Evolutionary conservation across 129 eudicot genomes (phyloP).

Genomic region (Logfia minima): DNA sequence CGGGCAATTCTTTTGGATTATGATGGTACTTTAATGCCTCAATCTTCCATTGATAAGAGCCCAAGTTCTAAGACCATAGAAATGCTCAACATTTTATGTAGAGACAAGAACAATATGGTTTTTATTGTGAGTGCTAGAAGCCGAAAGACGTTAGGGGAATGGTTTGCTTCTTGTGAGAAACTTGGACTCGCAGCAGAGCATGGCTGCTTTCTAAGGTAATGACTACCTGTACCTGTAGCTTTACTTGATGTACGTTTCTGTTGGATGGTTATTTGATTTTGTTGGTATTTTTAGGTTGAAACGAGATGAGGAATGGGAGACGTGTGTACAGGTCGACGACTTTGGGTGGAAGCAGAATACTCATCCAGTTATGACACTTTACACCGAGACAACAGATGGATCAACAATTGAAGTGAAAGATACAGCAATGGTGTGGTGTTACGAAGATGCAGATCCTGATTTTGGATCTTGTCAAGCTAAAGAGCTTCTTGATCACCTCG

Average conservation of each 20-base stretch:
- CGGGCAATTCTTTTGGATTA: constrained; percentile 59
- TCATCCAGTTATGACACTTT: constrained; percentile 61
- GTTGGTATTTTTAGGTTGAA: constrained; percentile 33
- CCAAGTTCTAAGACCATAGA: constrained; percentile 58
- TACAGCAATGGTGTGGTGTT: constrained; percentile 66
- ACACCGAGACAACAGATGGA: constrained; percentile 62
- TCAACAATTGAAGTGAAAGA: constrained; percentile 52
- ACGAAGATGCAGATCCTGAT: constrained; percentile 87
- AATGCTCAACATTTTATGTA: constrained; percentile 42
- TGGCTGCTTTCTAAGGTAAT: constrained; percentile 53
- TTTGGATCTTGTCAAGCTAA: constrained; percentile 89
- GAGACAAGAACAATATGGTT: constrained; percentile 54
- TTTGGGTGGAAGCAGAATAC: constrained; percentile 67
- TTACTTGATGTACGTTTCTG: not conserved
- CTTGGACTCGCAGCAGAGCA: constrained; percentile 68
- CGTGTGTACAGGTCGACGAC: constrained; percentile 50
- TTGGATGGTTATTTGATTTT: not conserved
- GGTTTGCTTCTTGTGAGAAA: constrained; percentile 58
- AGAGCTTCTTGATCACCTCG: constrained; percentile 78
- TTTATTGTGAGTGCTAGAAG: constrained; percentile 52
- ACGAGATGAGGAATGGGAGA: constrained; percentile 71
- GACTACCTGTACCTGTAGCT: not conserved
- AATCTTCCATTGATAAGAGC: constrained; percentile 51
- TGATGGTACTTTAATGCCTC: constrained; percentile 68
- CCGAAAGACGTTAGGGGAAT: constrained; percentile 41